These are phyloP conservation scores for Microsporum audouinii DNA, from an alignment of 2,329 filamentous ascomycete genomes.

Conservation along the genomic window DNA sequence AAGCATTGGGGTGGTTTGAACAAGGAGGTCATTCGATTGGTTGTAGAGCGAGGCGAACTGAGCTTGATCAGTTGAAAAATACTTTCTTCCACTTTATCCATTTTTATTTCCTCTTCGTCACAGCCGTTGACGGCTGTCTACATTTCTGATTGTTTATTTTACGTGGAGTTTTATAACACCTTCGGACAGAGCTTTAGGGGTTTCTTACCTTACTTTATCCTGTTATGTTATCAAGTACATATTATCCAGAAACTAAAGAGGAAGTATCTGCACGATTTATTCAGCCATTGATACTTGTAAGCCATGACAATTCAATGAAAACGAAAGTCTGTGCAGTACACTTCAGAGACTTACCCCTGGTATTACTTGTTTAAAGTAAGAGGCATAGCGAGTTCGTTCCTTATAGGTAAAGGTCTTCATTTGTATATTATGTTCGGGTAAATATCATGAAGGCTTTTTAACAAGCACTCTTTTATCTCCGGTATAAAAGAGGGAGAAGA, in stretches of 20 bases:
- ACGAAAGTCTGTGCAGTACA: too few relatives aligned
- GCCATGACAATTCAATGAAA: not conserved
- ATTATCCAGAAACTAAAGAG: not conserved
- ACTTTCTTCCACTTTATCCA: not conserved
- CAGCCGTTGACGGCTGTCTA: not conserved
- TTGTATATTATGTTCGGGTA: not conserved
- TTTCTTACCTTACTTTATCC: not conserved
- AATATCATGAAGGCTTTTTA: not conserved
- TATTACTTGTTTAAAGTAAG: too few relatives aligned
- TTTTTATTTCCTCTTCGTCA: not conserved
- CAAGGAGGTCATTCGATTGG: conserved; percentile 14
- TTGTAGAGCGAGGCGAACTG: conserved; percentile 13
- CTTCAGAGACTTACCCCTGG: too few relatives aligned
- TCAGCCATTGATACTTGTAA: not conserved
- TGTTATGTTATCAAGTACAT: not conserved
- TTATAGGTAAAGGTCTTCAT: not conserved
- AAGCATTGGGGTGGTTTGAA: conserved; percentile 14
- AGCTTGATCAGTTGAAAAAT: conserved; percentile 10
- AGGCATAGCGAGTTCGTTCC: too few relatives aligned
- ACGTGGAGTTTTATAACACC: not conserved
- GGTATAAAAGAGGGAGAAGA: not conserved
- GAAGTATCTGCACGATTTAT: not conserved
- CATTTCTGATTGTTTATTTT: conserved; percentile 1
- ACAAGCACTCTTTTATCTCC: not conserved
- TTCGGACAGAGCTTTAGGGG: not conserved